Base-by-base conservation (phyloP, 75 land plant genomes). In the Larix kaempferi region DNA sequence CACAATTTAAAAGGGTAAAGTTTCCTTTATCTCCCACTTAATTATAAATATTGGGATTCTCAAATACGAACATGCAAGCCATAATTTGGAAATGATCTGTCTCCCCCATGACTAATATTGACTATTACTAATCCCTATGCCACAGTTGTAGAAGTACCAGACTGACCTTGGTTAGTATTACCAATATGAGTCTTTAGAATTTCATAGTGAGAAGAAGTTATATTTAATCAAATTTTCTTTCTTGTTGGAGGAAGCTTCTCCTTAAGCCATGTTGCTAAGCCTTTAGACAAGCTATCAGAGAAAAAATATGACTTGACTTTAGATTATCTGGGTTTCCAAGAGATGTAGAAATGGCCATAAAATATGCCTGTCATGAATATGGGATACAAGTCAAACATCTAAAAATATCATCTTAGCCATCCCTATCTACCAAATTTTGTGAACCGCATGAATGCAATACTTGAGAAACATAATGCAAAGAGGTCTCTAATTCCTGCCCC, bases 61-160 rank as follows among this genome's bases (percentile, higher is more conserved):
- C 78, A 88, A n/a, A 83, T 21, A 12, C 75, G 73, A 37, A 80
- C 55, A 14, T 88, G 89, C 77, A 90, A 78, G 66, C 98, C 96
- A 80, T 86, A 90, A 83, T 96, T 96, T 75, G 90, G 94, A 77
- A 87, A 96, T 6, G 93, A 86, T 73, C 84, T 29, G 33, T 29
- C 33, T 29, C 33, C 33, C 1, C 33, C 33, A 29, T 1, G 33
- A 29, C 33, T 1, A 29, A 1, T 97, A 4, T 94, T 88, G 2
- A 92, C 91, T 39, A 96, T 89, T 11, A 94, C 95, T 21, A 86
- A 76, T 5, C 92, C 89, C 97, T 89, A 88, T 37, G 89, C 79
- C 0, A 80, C 21, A 66, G 71, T 39, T 35, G 21, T 39, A 66
- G 71, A 35, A 66, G 17, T 37, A 29, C 71, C 29, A 16, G 71